These are phyloP conservation scores for Salvia sclarea DNA, from an alignment of 305 asterid genomes.

Conservation along the genomic window DNA sequence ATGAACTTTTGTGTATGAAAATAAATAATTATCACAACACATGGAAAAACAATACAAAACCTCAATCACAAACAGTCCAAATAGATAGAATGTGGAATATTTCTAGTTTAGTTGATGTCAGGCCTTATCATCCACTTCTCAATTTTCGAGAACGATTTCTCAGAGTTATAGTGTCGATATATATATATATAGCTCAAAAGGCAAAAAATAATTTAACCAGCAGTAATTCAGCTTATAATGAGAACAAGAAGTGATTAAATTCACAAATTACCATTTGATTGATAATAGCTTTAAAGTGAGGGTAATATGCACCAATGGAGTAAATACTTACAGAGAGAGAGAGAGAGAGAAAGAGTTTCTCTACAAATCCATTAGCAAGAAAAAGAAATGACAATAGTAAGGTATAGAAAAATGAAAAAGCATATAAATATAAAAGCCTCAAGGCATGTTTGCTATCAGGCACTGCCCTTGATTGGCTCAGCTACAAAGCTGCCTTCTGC, in stretches of 20 bases:
- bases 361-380: neutral
- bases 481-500: conserved; percentile 31
- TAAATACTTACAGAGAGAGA: neutral
- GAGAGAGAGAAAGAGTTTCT: neutral
- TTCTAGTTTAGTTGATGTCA: no score
- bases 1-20: no score
- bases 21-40: no score
- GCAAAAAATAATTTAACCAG: neutral
- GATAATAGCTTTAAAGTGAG: neutral
- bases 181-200: neutral
- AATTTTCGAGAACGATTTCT: no score
- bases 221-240: neutral
- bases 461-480: conserved; percentile 41
- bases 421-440: neutral
- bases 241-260: neutral
- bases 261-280: conserved; percentile 1
- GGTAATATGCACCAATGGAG: neutral
- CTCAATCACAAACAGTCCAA: no score
- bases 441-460: conserved; percentile 15
- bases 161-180: no score
- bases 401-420: no score
- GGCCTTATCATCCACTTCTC: no score
- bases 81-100: no score
- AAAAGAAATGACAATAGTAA: neutral
- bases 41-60: no score